phyloP scores from a whole-genome alignment of 768 basidiomycete species.

The Rhizopogon vulgaris region DNA sequence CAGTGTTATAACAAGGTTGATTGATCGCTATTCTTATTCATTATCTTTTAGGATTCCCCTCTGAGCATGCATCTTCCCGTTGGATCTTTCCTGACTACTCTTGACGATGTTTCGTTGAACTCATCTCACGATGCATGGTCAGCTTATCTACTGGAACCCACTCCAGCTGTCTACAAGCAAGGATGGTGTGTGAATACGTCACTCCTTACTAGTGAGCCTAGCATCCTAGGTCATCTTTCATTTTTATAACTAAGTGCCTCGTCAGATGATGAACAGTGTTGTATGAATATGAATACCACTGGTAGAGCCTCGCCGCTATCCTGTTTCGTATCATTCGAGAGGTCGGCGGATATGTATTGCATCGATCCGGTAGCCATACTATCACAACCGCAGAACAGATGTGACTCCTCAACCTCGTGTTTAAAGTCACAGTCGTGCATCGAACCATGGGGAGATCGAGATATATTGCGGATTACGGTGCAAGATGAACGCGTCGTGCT shows the following conservation, averaged over 20 bases:
- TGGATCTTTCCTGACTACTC: slow-evolving; percentile 53
- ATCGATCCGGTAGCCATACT: slow-evolving; percentile 54
- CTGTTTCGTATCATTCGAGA: slow-evolving; percentile 39
- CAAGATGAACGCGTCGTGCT: slow-evolving; percentile 38
- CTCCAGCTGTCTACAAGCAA: slow-evolving; percentile 7
- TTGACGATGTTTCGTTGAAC: slow-evolving; percentile 58
- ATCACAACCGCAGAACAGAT: slow-evolving; percentile 30
- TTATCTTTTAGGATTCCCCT: slow-evolving; percentile 46
- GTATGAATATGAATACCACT: neutral
- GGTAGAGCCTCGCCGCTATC: slow-evolving; percentile 16
- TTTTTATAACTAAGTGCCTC: neutral
- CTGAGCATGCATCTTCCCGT: slow-evolving; percentile 47
- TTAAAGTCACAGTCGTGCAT: slow-evolving; percentile 42
- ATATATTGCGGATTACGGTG: slow-evolving; percentile 53
- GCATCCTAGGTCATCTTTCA: neutral
- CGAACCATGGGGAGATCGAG: slow-evolving; percentile 40
- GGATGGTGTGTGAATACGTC: slow-evolving; percentile 59
- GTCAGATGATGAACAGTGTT: slow-evolving; percentile 16
- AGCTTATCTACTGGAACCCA: slow-evolving; percentile 30
- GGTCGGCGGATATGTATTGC: slow-evolving; percentile 35
- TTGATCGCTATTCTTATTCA: slow-evolving; percentile 4
- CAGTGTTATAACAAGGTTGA: slow-evolving; percentile 16
- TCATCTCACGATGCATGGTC: slow-evolving; percentile 34
- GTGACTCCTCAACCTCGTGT: slow-evolving; percentile 33
- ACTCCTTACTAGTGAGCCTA: slow-evolving; percentile 24